Base-by-base conservation (phyloP, 2,329 filamentous ascomycete species). In the Pseudogymnoascus sp. region DNA sequence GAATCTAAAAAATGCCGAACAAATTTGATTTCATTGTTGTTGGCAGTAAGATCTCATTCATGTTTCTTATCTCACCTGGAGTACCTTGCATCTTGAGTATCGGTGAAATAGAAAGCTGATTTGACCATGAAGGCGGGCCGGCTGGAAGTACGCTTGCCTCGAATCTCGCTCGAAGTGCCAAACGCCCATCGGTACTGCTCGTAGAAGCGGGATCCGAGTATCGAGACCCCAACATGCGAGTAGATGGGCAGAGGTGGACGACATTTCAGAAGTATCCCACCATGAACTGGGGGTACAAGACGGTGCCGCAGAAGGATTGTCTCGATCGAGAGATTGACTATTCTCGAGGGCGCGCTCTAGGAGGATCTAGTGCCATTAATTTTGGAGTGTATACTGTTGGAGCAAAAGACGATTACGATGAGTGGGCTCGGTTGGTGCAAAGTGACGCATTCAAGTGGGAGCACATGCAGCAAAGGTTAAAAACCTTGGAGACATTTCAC, bases 381-480 rank as follows among this genome's bases (percentile, higher is more conserved):
- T 84, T 83, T 62, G 77, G 78, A 13, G 78, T 80, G 12, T 86
- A 77, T 69, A 80, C 77, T 2, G 66, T 81, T 27, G 86, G 86
- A 2, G 78, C 82, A 1, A 74, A 75, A 1, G 83, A 83, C 60
- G 86, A 89, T 65, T 88, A 84, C 64, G 78, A 88, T 29, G 77
- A 82, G 61, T 87, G 85, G 84, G 83, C 83, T 0, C 72, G 76
- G 0, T 64, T 80, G 1, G 80, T 83, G 0, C 82, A 73, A 0
- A 85, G 89, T 65, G 77, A 84, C 4, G 69, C 73, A 0, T 89
- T 80, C 70, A 65, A 67, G 2, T 89, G 84, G 85, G 72, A 79
- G 1, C 73, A 76, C 44, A 81, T 83, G 29, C 76, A 82, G 62
- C 63, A 71, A 2, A 75, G 80, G 0, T 82, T 80, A 67, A 81